These are phyloP conservation scores for Penicillium verhagenii DNA, from an alignment of 495 filamentous ascomycete genomes.

Conservation along the genomic window DNA sequence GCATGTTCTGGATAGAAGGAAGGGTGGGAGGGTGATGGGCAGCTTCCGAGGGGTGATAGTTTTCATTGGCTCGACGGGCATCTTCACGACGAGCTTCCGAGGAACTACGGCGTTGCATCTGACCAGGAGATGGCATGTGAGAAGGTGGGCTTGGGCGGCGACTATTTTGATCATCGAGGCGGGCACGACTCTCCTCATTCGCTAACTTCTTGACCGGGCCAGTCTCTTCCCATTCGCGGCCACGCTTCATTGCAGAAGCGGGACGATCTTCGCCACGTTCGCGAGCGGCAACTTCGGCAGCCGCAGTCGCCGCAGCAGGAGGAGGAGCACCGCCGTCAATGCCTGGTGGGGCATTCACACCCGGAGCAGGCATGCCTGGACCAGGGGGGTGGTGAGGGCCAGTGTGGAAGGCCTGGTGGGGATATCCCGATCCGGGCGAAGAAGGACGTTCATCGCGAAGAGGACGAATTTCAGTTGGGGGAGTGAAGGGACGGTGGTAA, in stretches of 20 bases:
- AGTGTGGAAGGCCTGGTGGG: constrained; percentile 68
- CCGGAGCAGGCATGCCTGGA: constrained; percentile 20
- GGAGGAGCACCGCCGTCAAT: constrained; percentile 78
- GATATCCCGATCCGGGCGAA: constrained; percentile 79
- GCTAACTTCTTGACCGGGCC: constrained; percentile 75
- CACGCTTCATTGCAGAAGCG: constrained; percentile 76
- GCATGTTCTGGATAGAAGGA: constrained; percentile 70
- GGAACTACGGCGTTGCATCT: constrained; percentile 72
- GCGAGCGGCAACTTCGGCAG: constrained; percentile 73
- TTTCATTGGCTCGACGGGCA: constrained; percentile 66
- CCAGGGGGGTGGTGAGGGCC: constrained; percentile 46
- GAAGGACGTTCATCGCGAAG: constrained; percentile 82
- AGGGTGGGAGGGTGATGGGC: constrained; percentile 81
- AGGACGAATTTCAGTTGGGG: constrained; percentile 79
- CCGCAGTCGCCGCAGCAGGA: constrained; percentile 68
- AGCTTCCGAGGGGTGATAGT: constrained; percentile 86
- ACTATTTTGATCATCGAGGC: constrained; percentile 77
- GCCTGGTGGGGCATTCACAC: constrained; percentile 55
- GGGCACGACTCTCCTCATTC: constrained; percentile 81
- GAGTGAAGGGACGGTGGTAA: constrained; percentile 66
- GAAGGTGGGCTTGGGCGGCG: constrained; percentile 69
- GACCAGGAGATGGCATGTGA: constrained; percentile 60
- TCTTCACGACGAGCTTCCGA: constrained; percentile 72
- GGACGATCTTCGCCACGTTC: constrained; percentile 84
- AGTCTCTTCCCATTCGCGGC: constrained; percentile 85